Evolutionary conservation across 805 yeast species (phyloP).

Genomic region (Saccharomycopsis fermentans): DNA sequence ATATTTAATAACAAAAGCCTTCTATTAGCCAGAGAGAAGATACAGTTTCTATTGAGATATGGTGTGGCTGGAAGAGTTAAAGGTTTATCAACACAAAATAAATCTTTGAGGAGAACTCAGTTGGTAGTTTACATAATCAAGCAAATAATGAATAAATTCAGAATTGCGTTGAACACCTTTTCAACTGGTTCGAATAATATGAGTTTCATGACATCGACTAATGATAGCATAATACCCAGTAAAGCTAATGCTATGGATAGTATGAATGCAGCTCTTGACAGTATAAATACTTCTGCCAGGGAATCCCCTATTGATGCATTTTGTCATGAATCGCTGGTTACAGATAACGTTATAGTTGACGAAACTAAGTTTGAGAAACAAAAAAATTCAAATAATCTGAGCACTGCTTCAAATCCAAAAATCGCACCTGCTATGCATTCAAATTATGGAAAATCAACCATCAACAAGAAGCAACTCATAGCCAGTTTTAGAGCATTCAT

Average conservation of each 20-base stretch:
- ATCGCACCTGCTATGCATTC: neutral
- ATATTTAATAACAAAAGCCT: neutral
- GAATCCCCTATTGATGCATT: conserved; percentile 3
- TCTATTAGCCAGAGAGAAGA: neutral
- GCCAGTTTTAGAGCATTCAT: conserved; percentile 19
- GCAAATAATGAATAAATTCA: conserved; percentile 8
- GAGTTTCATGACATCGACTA: neutral
- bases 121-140: conserved; percentile 11
- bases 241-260: neutral
- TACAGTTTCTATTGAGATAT: conserved; percentile 9
- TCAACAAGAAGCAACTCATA: conserved; percentile 7
- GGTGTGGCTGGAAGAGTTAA: neutral
- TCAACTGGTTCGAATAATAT: neutral
- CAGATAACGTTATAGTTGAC: neutral
- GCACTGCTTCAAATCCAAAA: neutral
- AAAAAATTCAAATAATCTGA: neutral
- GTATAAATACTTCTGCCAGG: neutral
- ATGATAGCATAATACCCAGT: neutral
- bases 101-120: conserved; percentile 3
- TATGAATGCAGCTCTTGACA: neutral
- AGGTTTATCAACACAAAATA: neutral
- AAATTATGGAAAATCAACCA: neutral
- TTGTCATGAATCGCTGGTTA: neutral
- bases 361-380: neutral
- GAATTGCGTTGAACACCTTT: neutral